Conservation (phyloP, 768 basidiomycete genomes). For the Serpula lacrymans region DNA sequence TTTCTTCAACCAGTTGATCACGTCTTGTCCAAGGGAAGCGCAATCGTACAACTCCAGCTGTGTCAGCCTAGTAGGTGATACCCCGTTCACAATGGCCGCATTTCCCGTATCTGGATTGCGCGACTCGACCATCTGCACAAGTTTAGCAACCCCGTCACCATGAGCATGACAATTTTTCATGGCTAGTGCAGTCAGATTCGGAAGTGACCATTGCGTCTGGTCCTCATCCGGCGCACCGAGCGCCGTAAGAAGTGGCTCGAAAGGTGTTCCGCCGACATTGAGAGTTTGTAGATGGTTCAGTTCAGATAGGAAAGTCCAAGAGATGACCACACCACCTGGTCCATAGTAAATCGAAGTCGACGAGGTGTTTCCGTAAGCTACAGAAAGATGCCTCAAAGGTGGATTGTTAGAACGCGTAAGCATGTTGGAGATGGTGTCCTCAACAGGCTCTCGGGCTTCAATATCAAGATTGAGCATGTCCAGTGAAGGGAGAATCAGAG, state of each 20-base stretch:
- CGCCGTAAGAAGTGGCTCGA: slow-evolving; percentile 60
- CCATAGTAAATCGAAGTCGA: slow-evolving; percentile 53
- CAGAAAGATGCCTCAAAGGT: slow-evolving; percentile 53
- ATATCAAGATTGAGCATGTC: slow-evolving; percentile 64
- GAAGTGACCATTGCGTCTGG: slow-evolving; percentile 57
- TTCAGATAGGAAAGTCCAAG: slow-evolving; percentile 66
- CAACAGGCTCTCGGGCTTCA: slow-evolving; percentile 71
- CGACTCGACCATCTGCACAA: slow-evolving; percentile 69
- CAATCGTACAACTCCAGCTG: slow-evolving; percentile 67
- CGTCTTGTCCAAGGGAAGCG: slow-evolving; percentile 61
- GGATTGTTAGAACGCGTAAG: slow-evolving; percentile 59
- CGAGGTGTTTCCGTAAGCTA: slow-evolving; percentile 50
- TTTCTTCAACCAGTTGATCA: slow-evolving; percentile 62
- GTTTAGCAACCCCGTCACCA: slow-evolving; percentile 59
- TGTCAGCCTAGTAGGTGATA: slow-evolving; percentile 51
- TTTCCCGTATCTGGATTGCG: slow-evolving; percentile 55
- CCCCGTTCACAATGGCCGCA: slow-evolving; percentile 37
- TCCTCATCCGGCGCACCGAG: slow-evolving; percentile 64
- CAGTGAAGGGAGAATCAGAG: slow-evolving; percentile 55
- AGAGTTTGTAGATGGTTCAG: slow-evolving; percentile 56
- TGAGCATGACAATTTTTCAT: slow-evolving; percentile 66
- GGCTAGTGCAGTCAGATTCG: slow-evolving; percentile 54
- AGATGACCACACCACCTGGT: slow-evolving; percentile 53
- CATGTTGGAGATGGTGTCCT: slow-evolving; percentile 64
- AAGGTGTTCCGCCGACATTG: slow-evolving; percentile 58